Base-by-base conservation (phyloP, 202 grass and related monocot genomes). In the Brachypodium distachyon region DNA sequence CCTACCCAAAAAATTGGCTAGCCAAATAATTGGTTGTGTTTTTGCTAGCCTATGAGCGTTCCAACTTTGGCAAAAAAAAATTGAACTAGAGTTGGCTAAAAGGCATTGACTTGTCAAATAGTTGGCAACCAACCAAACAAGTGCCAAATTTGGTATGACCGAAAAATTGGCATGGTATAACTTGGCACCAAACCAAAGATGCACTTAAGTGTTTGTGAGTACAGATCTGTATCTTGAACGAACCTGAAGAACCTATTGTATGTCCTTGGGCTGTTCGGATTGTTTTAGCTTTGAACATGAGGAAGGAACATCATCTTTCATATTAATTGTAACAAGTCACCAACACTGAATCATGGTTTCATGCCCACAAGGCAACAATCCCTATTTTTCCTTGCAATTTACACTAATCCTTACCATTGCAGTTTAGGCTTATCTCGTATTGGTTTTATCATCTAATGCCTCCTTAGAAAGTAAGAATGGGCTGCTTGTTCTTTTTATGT, bases 401-500 rank as follows among this genome's bases (percentile, higher is more conserved):
- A 51, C 23, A 16, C 39, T n/a, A n/a, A n/a, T 43, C 37, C 38
- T 43, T 66, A 26, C 12, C 9, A 9, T 68, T 70, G 44, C 31
- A 70, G 53, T 64, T 61, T 53, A 10, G 7, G 6, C 7, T 55
- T 12, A 27, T 52, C 40, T 43, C 48, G 51, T 68, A 70, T 61
- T 42, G 4, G 18, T 70, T 66, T 70, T 53, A 70, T 54, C 36
- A n/a, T 63, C 1, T 13, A 34, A 60, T 42, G 18, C 40, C 68
- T 19, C 12, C 4, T 73, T 21, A 7, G 42, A 60, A 41, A n/a
- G n/a, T 69, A n/a, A 43, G 34, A 76, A 67, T 67, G 32, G 21
- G 62, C n/a, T 81, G 21, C 53, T 70, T 70, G 14, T 72, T 28
- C 44, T 71, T 72, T 52, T 49, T 51, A 73, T 48, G 56, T 28